Base-by-base conservation (phyloP, 2,329 filamentous ascomycete genomes). In the Rhinocladiella similis region DNA sequence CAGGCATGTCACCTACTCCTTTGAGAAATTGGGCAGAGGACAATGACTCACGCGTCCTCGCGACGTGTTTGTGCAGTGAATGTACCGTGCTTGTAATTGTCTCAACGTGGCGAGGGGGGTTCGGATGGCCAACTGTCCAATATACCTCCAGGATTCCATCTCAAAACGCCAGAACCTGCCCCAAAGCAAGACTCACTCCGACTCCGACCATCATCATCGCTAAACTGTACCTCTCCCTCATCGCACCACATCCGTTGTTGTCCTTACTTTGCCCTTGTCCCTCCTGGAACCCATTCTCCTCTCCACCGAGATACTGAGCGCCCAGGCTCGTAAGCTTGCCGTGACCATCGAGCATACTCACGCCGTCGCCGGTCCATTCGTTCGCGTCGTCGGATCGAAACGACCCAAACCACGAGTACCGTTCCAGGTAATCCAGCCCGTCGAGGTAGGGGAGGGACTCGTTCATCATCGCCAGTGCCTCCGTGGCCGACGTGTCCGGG, bases 261-360 rank as follows among this genome's bases (percentile, higher is more conserved):
- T 14, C 49, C 12, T 18, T 27, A 16, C 39, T 18, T 25, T 42
- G 38, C 5, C 68, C 74, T 7, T 62, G 38, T 5, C 68, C 74
- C 9, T 62, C 65, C 5, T 73, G 57, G 95, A 97, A 73, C 79
- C 83, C 49, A 78, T 86, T 35, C 78, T 97, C 22, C 29, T 72
- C 38, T 50, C 79, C 67, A 60, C 90, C 84, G n/a, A 94, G 71
- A 70, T 93, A 94, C 86, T 86, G 88, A 2, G 82, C 80, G 0
- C 90, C 90, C 62, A 93, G 88, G 63, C 90, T 84, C 1, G 89
- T 92, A 60, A 94, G 74, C 58, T 83, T 67, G 41, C 90, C 90
- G 14, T 83, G 77, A 41, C 82, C 38, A 52, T 65, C 55, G 36
- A 65, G 75, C 66, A 84, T 86, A 46, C 93, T 77, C 77, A 94